Conservation (phyloP, 768 basidiomycete genomes). For the Lactifluus pinguis region DNA sequence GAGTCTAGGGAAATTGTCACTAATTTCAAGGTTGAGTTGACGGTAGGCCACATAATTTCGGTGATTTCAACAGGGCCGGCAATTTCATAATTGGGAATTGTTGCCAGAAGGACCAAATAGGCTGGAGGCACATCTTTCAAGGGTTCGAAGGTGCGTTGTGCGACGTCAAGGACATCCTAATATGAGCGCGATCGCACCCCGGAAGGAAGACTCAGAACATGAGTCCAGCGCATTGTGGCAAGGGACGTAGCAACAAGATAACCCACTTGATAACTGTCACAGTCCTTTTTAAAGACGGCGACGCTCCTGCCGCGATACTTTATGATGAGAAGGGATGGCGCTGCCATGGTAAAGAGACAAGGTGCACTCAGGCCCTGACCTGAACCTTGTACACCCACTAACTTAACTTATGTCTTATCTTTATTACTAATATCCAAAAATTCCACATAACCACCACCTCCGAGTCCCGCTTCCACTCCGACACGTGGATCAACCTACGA, state of each 20-base stretch:
- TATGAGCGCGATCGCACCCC: background rate
- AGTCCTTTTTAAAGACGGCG: background rate
- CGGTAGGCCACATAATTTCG: background rate
- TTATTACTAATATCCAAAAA: too few relatives aligned
- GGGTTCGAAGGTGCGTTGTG: background rate
- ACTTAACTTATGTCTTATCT: too few relatives aligned
- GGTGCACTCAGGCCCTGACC: too few relatives aligned
- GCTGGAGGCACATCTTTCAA: background rate
- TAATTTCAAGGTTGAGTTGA: background rate
- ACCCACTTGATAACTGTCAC: background rate
- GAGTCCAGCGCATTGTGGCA: too few relatives aligned
- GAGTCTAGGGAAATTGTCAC: conserved; percentile 1
- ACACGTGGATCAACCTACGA: too few relatives aligned
- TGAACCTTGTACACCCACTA: too few relatives aligned
- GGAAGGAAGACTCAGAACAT: too few relatives aligned
- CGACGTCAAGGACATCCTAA: background rate
- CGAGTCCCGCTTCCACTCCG: too few relatives aligned
- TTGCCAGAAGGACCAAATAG: background rate
- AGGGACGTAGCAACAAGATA: background rate
- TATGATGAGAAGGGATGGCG: background rate
- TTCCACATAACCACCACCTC: too few relatives aligned
- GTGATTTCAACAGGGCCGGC: background rate
- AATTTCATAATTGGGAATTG: background rate
- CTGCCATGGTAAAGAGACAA: too few relatives aligned
- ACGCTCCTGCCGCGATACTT: background rate